phyloP scores from a whole-genome alignment of 768 basidiomycete genomes.

The Hortiboletus flavorubellus region DNA sequence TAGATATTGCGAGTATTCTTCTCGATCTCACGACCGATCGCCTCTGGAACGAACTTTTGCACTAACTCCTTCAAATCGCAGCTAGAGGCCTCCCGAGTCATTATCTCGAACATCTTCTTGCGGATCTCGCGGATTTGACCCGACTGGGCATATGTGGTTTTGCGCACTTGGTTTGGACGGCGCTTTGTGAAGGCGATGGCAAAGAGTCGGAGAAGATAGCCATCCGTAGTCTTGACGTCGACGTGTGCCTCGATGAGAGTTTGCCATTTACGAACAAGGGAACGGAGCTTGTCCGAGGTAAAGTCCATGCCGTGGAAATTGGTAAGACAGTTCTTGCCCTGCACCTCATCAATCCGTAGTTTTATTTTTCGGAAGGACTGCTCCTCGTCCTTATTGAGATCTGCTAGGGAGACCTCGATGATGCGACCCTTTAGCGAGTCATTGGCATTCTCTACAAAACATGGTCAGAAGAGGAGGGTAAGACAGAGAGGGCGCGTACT shows the following conservation, averaged over 20 bases:
- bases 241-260: constrained; percentile 98
- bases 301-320: constrained; percentile 99
- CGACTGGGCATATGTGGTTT: constrained; percentile 97
- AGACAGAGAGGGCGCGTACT: constrained; percentile 57
- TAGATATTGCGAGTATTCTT: constrained; percentile 96
- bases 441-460: constrained; percentile 84
- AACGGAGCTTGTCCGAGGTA: constrained; percentile 99
- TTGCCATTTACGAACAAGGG: constrained; percentile 99
- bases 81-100: constrained; percentile 91
- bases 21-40: constrained; percentile 99
- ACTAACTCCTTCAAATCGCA: constrained; percentile 98
- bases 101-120: constrained; percentile 99
- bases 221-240: constrained; percentile 98
- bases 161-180: constrained; percentile 92
- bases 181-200: constrained; percentile 99
- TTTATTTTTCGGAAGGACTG: constrained; percentile 99
- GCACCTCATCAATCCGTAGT: constrained; percentile 92
- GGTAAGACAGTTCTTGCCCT: constrained; percentile 99
- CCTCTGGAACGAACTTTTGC: constrained; percentile 98
- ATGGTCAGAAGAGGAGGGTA: constrained; percentile 7
- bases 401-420: constrained; percentile 92
- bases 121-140: constrained; percentile 95
- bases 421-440: constrained; percentile 98
- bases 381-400: constrained; percentile 99
- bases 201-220: constrained; percentile 98